phyloP scores from a whole-genome alignment of 345 rosid genomes.

The Jatropha curcas region DNA sequence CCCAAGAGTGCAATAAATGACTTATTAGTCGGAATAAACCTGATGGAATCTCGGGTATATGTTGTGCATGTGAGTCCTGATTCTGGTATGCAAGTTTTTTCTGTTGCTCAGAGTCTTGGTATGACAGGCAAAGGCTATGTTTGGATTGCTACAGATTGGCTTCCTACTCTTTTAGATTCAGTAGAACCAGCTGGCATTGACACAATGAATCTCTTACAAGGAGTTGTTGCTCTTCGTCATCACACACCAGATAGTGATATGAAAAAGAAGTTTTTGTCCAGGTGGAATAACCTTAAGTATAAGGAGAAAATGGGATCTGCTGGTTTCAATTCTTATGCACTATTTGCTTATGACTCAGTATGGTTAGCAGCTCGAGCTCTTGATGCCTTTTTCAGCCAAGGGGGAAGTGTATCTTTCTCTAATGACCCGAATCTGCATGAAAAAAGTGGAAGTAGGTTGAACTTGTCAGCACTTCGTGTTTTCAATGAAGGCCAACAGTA shows the following conservation, averaged over 20 bases:
- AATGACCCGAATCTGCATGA: constrained; percentile 50
- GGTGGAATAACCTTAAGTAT: constrained; percentile 54
- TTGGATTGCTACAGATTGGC: constrained; percentile 98
- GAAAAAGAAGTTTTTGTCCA: constrained; percentile 48
- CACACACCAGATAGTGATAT: constrained; percentile 62
- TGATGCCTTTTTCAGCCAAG: constrained; percentile 52
- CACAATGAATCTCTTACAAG: constrained; percentile 68
- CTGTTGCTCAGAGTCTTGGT: constrained; percentile 62
- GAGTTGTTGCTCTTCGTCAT: constrained; percentile 85
- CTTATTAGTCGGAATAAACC: constrained; percentile 56
- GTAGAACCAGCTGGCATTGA: constrained; percentile 39
- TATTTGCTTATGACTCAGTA: constrained; percentile 89
- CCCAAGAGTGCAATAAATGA: constrained; percentile 43
- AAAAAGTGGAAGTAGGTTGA: constrained; percentile 48
- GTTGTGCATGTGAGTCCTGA: constrained; percentile 91
- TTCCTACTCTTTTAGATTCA: constrained; percentile 72
- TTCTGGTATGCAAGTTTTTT: constrained; percentile 66
- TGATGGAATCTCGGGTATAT: constrained; percentile 83
- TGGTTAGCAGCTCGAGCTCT: constrained; percentile 91
- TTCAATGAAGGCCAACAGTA: constrained; percentile 74
- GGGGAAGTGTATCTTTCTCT: constrained; percentile 72
- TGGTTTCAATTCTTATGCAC: constrained; percentile 71
- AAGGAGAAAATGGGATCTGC: constrained; percentile 23
- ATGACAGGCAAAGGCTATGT: constrained; percentile 78
- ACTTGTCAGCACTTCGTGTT: constrained; percentile 53